These are phyloP conservation scores for Geopyxis carbonaria DNA, from an alignment of 495 filamentous ascomycete species.

Conservation along the genomic window DNA sequence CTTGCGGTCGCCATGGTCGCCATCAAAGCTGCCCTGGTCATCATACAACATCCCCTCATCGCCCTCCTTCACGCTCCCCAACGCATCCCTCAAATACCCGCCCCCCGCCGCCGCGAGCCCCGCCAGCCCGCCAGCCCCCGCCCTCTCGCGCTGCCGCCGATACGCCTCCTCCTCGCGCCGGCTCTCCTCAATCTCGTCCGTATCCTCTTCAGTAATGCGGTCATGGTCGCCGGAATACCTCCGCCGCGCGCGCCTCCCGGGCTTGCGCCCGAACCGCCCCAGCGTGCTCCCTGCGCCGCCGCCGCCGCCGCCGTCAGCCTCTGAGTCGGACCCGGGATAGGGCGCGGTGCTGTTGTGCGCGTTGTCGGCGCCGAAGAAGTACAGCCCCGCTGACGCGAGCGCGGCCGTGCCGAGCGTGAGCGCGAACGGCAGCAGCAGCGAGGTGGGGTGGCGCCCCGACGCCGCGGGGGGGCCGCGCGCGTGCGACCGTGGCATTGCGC, in stretches of 20 bases:
- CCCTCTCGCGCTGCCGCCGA: background rate
- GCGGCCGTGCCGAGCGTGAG: constrained; percentile 21
- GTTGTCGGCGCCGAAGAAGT: constrained; percentile 18
- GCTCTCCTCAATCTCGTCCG: constrained; percentile 20
- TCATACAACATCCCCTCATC: background rate
- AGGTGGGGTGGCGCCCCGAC: constrained; percentile 13
- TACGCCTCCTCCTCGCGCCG: constrained; percentile 12
- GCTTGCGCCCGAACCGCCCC: constrained; percentile 7
- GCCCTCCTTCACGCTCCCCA: background rate
- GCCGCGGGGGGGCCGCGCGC: constrained; percentile 8
- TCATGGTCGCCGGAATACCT: constrained; percentile 8
- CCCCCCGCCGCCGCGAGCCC: background rate
- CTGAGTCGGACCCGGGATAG: constrained; percentile 8
- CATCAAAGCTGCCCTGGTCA: constrained; percentile 5
- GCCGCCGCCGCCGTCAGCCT: constrained; percentile 13
- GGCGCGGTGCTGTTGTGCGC: constrained; percentile 1
- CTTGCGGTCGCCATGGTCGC: too few species aligned
- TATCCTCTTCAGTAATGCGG: constrained; percentile 21
- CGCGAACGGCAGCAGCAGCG: constrained; percentile 18
- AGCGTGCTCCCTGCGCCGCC: too few species aligned
- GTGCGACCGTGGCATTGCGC: too few species aligned
- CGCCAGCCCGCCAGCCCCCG: background rate
- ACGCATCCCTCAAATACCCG: background rate
- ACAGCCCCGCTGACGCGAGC: constrained; percentile 21
- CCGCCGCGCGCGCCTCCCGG: constrained; percentile 2